Evolutionary conservation across 1,284 basidiomycete species (phyloP).

Genomic region (Pterula multifida): DNA sequence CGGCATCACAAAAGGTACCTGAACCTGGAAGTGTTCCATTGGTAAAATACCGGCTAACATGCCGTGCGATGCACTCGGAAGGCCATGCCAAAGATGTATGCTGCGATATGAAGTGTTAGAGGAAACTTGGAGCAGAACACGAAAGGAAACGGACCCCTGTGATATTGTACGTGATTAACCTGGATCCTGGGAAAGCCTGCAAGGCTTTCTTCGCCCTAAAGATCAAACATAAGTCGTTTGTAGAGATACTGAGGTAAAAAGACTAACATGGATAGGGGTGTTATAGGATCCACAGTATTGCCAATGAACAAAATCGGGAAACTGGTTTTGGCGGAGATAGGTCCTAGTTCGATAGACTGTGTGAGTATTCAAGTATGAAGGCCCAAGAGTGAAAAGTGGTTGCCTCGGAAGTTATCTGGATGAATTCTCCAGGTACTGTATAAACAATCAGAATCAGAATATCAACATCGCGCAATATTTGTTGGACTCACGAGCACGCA

Average conservation of each 20-base stretch:
- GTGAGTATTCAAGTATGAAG: background rate
- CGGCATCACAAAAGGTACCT: slow-evolving; percentile 16
- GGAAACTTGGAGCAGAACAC: background rate
- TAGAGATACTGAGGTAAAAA: background rate
- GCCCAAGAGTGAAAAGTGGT: background rate
- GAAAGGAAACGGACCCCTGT: background rate
- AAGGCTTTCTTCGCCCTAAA: background rate
- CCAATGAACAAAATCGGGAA: slow-evolving; percentile 1
- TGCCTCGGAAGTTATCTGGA: background rate
- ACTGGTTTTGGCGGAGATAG: background rate
- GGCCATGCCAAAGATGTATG: slow-evolving; percentile 10
- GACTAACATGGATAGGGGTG: background rate
- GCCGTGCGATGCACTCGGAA: slow-evolving; percentile 13
- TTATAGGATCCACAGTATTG: background rate
- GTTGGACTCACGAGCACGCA: background rate
- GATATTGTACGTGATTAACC: background rate
- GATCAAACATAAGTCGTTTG: background rate
- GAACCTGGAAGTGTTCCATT: slow-evolving; percentile 17
- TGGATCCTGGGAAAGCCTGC: background rate
- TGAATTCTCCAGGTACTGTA: background rate
- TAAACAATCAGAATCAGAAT: background rate
- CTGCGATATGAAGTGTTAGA: background rate
- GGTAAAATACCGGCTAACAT: slow-evolving; percentile 14
- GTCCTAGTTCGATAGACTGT: background rate
- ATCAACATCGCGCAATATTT: background rate